Percentiles rank a stretch among this genome's conserved stretches.
Conservation (phyloP, 768 basidiomycete genomes). For the Podaxis mareebaensis region DNA sequence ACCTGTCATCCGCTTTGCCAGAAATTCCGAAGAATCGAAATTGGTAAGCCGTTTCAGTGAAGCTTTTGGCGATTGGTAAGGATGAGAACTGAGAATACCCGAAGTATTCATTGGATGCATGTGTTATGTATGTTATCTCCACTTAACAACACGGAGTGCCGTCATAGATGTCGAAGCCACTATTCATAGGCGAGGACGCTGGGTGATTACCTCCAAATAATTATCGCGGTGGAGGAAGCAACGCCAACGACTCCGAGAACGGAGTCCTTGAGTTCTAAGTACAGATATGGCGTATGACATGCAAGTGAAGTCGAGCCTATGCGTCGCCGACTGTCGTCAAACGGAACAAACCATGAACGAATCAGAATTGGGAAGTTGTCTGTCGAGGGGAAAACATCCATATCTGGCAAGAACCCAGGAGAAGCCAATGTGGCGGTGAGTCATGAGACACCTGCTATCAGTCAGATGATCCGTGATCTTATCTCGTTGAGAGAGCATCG, state of each 20-base stretch:
- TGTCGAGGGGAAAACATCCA: not conserved
- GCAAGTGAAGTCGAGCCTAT: too few species aligned
- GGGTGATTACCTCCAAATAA: not conserved
- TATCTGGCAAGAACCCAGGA: not conserved
- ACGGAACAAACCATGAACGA: not conserved
- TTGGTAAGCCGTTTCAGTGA: not conserved
- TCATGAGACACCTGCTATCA: conserved; percentile 7
- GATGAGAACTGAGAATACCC: not conserved
- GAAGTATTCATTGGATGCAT: not conserved
- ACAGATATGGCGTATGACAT: too few species aligned
- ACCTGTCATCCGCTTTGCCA: not conserved
- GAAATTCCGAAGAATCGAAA: not conserved
- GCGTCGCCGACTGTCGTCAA: not conserved
- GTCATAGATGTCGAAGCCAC: not conserved
- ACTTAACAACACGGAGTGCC: not conserved
- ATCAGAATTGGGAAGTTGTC: not conserved
- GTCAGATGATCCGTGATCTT: conserved; percentile 3
- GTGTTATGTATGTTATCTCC: not conserved
- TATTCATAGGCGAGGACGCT: not conserved
- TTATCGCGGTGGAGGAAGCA: not conserved
- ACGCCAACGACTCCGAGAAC: too few species aligned
- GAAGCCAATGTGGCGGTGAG: conserved; percentile 1
- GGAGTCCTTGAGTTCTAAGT: too few species aligned
- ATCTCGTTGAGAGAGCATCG: not conserved
- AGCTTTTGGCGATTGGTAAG: not conserved